Evolutionary conservation across 23 red algal species (phyloP), one percentile per base, ranked within the genome.

Genomic region (Agarophyton chilense): DNA sequence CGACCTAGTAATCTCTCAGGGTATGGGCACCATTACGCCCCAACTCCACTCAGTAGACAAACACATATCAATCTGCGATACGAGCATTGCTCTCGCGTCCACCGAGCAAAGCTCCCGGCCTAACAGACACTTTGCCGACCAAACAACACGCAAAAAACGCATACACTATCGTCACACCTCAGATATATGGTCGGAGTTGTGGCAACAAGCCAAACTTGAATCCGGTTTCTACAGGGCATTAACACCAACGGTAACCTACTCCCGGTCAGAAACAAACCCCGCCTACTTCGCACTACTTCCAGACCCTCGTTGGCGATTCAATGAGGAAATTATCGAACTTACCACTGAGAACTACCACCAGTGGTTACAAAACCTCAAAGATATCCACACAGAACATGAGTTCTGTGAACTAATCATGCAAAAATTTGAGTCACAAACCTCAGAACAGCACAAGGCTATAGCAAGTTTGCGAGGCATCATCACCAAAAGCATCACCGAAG

Each of bases 21-120:
- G 40, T 72, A 72, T 72, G 65, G 65, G 65, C 65, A 72, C 65
- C 65, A 72, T 8, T 4, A 1, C 65, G 36, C 65, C 35, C 40
- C 13, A 2, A 34, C 61, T 21, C 61, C 22, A 43, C 12, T 22
- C 33, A 1, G 10, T 2, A 4, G 1, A 16, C 2, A 14, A 9
- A 43, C 1, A 1, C 16, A 41, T 1, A 41, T 43, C 65, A n/a
- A 72, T 72, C 34, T n/a, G 21, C 65, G 65, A 34, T 72, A 3
- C 33, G 35, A 72, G 65, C 65, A 44, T 72, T 34, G 65, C 65
- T 72, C 65, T 34, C 65, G 65, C 29, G 5, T 22, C 33, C 35
- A 41, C 8, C 40, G 65, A 72, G 22, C 56, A 61, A 29, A 6
- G 56, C 56, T 61, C 56, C 22, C 56, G 29, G 24, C 3, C 25